A percentile compares a stretch with the other conserved stretches of the same genome.
phyloP scores from a whole-genome alignment of 2,329 filamentous ascomycete genomes.

The Ophiosphaerella herpotricha region DNA sequence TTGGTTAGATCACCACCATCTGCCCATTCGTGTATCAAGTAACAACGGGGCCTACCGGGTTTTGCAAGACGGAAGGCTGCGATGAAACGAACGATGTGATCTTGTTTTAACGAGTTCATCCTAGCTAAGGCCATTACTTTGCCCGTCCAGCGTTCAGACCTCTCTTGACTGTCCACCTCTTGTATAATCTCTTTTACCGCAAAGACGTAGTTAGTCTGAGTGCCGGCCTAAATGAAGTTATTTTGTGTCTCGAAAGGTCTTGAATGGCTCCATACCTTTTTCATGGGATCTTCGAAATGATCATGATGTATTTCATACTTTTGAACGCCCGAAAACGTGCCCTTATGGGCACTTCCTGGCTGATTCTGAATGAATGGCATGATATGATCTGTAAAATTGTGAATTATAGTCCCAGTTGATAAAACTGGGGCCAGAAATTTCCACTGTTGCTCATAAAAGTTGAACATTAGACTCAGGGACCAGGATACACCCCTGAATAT shows the following conservation, averaged over 20 bases:
- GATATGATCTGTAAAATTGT: not conserved
- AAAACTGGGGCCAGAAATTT: slow-evolving; percentile 1
- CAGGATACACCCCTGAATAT: too few relatives aligned
- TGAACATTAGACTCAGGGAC: not conserved
- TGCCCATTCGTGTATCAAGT: slow-evolving; percentile 28
- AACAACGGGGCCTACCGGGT: slow-evolving; percentile 3
- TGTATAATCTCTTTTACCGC: slow-evolving; percentile 18
- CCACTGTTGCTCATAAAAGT: slow-evolving; percentile 4
- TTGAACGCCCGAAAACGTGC: slow-evolving; percentile 10
- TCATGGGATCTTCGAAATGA: not conserved
- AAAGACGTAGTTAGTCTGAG: not conserved
- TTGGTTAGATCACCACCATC: slow-evolving; percentile 22
- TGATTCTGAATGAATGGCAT: too few relatives aligned
- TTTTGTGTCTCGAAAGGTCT: too few relatives aligned
- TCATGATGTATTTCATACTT: slow-evolving; percentile 9
- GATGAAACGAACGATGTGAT: slow-evolving; percentile 21
- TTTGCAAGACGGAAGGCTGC: slow-evolving; percentile 13
- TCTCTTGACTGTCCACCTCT: not conserved
- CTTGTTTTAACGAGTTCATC: slow-evolving; percentile 20
- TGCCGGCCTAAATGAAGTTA: too few relatives aligned
- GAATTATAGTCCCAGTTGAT: not conserved
- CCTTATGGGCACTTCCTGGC: not conserved
- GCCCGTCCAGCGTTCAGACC: slow-evolving; percentile 9
- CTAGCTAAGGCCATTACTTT: slow-evolving; percentile 14
- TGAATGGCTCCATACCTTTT: too few relatives aligned